phyloP scores from a whole-genome alignment of 2,329 filamentous ascomycete genomes.

The Coniochaeta pulveracea region DNA sequence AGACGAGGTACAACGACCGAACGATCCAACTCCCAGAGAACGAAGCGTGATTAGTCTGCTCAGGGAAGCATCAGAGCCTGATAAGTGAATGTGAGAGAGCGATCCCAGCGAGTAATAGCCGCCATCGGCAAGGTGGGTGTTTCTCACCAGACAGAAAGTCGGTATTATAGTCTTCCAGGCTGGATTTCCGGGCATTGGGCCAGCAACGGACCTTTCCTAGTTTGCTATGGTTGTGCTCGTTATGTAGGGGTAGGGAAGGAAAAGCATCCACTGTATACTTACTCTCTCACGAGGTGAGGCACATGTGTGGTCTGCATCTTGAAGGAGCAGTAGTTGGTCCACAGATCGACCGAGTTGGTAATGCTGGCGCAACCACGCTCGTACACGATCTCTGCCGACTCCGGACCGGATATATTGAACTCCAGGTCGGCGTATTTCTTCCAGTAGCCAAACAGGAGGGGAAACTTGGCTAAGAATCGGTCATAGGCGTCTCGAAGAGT shows the following conservation, averaged over 20 bases:
- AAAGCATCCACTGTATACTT: slow-evolving; percentile 65
- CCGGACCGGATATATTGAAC: slow-evolving; percentile 91
- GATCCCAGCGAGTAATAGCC: slow-evolving; percentile 44
- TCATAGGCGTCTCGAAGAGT: slow-evolving; percentile 83
- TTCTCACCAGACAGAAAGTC: slow-evolving; percentile 52
- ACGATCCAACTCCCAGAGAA: slow-evolving; percentile 20
- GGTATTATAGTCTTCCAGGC: slow-evolving; percentile 9
- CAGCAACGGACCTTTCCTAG: slow-evolving; percentile 27
- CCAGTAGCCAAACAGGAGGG: slow-evolving; percentile 95
- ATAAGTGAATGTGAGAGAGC: slow-evolving; percentile 52
- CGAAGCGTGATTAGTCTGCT: slow-evolving; percentile 20
- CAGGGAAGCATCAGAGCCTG: slow-evolving; percentile 46
- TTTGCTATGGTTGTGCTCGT: slow-evolving; percentile 24
- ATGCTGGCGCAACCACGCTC: slow-evolving; percentile 92
- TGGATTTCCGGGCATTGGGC: slow-evolving; percentile 27
- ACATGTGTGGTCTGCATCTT: slow-evolving; percentile 97
- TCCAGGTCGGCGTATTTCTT: slow-evolving; percentile 98
- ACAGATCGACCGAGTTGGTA: slow-evolving; percentile 86
- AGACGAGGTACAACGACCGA: slow-evolving; percentile 20
- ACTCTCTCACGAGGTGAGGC: slow-evolving; percentile 95
- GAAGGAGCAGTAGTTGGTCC: slow-evolving; percentile 95
- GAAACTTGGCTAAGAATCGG: slow-evolving; percentile 86
- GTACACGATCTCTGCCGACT: slow-evolving; percentile 97
- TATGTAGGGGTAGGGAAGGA: slow-evolving; percentile 56
- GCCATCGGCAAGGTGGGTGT: slow-evolving; percentile 40